Evolutionary conservation across 192 early-diverging fungal genomes (phyloP).

Genomic region (Rhizophagus sp.): DNA sequence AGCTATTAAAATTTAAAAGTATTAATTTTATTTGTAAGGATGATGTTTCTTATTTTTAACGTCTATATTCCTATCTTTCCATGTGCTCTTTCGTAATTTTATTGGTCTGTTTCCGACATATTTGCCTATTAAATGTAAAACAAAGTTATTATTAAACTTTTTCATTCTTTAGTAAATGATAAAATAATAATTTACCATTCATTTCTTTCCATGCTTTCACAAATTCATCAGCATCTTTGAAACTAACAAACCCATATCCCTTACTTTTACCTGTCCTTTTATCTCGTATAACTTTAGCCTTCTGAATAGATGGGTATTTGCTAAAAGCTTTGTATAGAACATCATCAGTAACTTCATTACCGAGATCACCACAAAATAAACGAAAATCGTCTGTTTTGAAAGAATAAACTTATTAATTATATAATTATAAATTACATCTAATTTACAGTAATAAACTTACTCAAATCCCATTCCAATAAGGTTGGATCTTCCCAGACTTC

Average conservation of each 20-base stretch:
- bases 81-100: constrained; percentile 89
- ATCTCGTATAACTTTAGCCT: constrained; percentile 82
- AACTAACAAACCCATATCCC: constrained; percentile 95
- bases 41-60: constrained; percentile 37
- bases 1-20: neutral
- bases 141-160: neutral
- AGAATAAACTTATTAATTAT: neutral
- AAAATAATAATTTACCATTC: constrained; percentile 64
- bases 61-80: constrained; percentile 88
- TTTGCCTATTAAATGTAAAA: constrained; percentile 63
- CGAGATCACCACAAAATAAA: constrained; percentile 91
- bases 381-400: constrained; percentile 78
- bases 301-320: constrained; percentile 84
- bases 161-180: neutral
- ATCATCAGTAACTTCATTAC: constrained; percentile 90
- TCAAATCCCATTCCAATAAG: constrained; percentile 82
- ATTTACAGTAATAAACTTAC: constrained; percentile 37
- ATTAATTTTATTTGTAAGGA: constrained; percentile 28
- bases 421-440: no score
- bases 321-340: constrained; percentile 75
- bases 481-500: constrained; percentile 92
- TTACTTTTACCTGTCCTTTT: constrained; percentile 83
- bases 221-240: constrained; percentile 89
- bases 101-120: constrained; percentile 95
- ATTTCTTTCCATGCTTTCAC: constrained; percentile 92